phyloP scores from a whole-genome alignment of 139 green algal species.

The Monoraphidium neglectum region DNA sequence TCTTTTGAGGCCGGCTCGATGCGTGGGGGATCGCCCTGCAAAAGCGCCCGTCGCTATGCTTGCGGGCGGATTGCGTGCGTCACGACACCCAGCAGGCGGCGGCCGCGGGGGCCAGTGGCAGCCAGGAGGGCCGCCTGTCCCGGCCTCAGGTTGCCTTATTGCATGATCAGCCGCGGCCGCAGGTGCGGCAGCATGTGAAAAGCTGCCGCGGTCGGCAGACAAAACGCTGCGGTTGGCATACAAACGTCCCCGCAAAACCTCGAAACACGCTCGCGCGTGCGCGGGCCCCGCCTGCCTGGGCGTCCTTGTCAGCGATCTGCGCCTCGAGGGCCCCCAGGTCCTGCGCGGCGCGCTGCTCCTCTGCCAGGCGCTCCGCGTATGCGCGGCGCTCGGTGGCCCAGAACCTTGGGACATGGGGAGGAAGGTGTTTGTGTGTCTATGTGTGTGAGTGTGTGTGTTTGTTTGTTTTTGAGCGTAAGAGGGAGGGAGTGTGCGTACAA shows the following conservation, averaged over 20 bases:
- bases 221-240: background rate
- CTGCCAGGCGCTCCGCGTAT: constrained; percentile 55
- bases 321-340: constrained; percentile 34
- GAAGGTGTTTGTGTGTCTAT: background rate
- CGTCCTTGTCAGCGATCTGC: constrained; percentile 49
- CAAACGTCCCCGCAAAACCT: background rate
- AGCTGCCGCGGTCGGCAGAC: background rate
- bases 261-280: background rate
- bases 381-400: constrained; percentile 62
- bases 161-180: background rate
- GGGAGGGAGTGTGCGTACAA: too few species aligned
- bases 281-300: constrained; percentile 12
- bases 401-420: constrained; percentile 31
- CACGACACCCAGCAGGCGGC: too few species aligned
- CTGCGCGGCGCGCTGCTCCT: constrained; percentile 49
- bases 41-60: too few species aligned
- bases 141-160: too few species aligned
- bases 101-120: too few species aligned
- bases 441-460: background rate
- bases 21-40: too few species aligned
- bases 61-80: too few species aligned
- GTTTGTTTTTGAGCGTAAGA: too few species aligned
- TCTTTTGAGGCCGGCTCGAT: too few species aligned
- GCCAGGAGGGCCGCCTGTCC: too few species aligned
- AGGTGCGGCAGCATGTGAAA: constrained; percentile 20